These are phyloP conservation scores for Cladophialophora immunda DNA, from an alignment of 2,329 filamentous ascomycete genomes.

Conservation along the genomic window DNA sequence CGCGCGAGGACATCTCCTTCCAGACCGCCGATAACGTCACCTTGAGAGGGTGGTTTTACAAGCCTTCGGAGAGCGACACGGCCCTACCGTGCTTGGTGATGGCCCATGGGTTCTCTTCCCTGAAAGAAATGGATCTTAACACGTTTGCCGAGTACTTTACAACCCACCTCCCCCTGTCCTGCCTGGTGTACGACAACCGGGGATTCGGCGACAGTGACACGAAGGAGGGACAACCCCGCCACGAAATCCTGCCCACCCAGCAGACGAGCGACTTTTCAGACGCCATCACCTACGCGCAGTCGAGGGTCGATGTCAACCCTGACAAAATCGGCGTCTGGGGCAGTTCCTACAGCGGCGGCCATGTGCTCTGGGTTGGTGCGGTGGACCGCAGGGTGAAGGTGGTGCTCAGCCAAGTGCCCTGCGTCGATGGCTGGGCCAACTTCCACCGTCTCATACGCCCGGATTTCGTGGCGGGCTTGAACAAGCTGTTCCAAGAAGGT, in stretches of 20 bases:
- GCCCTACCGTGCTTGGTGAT: conserved; percentile 29
- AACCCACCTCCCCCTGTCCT: conserved; percentile 22
- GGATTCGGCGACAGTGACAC: conserved; percentile 44
- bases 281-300: conserved; percentile 46
- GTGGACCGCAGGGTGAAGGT: conserved; percentile 51
- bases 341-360: conserved; percentile 48
- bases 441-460: conserved; percentile 45
- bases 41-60: no score
- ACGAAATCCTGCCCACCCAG: conserved; percentile 44
- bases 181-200: conserved; percentile 47
- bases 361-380: conserved; percentile 50
- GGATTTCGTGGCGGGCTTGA: conserved; percentile 38
- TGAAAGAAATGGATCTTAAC: conserved; percentile 35
- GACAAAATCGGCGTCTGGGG: conserved; percentile 48
- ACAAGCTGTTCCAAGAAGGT: conserved; percentile 41
- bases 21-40: neutral
- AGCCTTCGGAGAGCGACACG: no score
- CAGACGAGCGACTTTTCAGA: conserved; percentile 48
- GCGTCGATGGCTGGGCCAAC: conserved; percentile 47
- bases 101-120: conserved; percentile 30
- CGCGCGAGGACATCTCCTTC: no score
- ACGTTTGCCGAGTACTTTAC: conserved; percentile 29
- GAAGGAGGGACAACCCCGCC: conserved; percentile 46
- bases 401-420: conserved; percentile 48
- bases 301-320: conserved; percentile 41